Percentiles rank a stretch among this genome's conserved stretches.
Conservation (phyloP, 2,329 filamentous ascomycete genomes). For the Aspergillus japonicus region DNA sequence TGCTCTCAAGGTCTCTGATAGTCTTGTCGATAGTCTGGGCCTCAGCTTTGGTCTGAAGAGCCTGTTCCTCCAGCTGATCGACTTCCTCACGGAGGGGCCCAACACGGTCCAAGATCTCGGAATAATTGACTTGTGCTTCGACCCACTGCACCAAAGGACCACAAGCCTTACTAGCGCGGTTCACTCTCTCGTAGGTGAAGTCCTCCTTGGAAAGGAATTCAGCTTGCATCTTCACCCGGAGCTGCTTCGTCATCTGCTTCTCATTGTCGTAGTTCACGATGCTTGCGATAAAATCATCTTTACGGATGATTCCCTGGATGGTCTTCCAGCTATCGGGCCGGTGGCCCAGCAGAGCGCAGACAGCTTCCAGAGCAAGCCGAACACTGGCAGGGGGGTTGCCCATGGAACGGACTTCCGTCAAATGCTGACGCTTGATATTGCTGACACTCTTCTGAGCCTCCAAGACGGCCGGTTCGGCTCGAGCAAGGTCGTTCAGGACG, state of each 20-base stretch:
- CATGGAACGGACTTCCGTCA: slow-evolving; percentile 98
- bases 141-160: slow-evolving; percentile 98
- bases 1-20: slow-evolving; percentile 78
- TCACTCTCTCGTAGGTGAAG: slow-evolving; percentile 94
- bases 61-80: slow-evolving; percentile 78
- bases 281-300: slow-evolving; percentile 95
- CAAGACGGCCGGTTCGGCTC: slow-evolving; percentile 86
- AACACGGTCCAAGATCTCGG: slow-evolving; percentile 92
- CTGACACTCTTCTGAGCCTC: slow-evolving; percentile 95
- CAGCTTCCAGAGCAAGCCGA: slow-evolving; percentile 88
- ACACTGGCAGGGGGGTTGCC: slow-evolving; percentile 87
- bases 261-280: slow-evolving; percentile 98
- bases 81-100: slow-evolving; percentile 92
- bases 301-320: slow-evolving; percentile 82
- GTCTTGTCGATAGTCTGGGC: slow-evolving; percentile 88
- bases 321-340: slow-evolving; percentile 88
- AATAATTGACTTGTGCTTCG: slow-evolving; percentile 92
- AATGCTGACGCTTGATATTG: slow-evolving; percentile 96
- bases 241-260: slow-evolving; percentile 80
- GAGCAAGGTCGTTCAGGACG: slow-evolving; percentile 82
- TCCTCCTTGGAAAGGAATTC: slow-evolving; percentile 91
- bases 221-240: slow-evolving; percentile 84
- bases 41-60: slow-evolving; percentile 87
- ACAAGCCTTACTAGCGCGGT: slow-evolving; percentile 93
- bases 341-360: slow-evolving; percentile 90